Evolutionary conservation across 805 yeast genomes (phyloP).

Genomic region (Candida nemodendra): DNA sequence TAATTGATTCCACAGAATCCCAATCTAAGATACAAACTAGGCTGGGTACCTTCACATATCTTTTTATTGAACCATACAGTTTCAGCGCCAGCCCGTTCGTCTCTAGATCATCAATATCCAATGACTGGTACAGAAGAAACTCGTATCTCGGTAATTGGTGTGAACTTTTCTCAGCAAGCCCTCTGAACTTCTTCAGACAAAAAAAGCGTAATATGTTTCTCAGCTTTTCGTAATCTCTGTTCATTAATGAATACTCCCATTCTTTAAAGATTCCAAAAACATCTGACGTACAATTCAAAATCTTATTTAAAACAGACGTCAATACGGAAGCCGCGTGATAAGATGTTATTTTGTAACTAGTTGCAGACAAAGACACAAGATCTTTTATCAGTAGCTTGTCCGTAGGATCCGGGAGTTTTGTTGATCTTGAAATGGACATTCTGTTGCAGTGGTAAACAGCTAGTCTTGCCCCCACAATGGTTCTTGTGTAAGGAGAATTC

Average conservation of each 20-base stretch:
- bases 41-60: constrained; percentile 46
- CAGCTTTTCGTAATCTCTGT: constrained; percentile 51
- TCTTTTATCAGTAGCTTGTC: constrained; percentile 66
- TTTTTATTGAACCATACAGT: constrained; percentile 43
- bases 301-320: constrained; percentile 64
- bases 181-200: constrained; percentile 53
- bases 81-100: constrained; percentile 55
- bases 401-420: constrained; percentile 63
- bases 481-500: constrained; percentile 71
- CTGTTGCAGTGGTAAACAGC: constrained; percentile 75
- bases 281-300: constrained; percentile 53
- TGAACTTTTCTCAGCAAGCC: constrained; percentile 57
- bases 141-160: constrained; percentile 48
- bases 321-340: constrained; percentile 67
- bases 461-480: constrained; percentile 71
- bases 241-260: constrained; percentile 44
- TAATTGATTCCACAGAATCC: constrained; percentile 41
- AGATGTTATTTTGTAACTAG: constrained; percentile 69
- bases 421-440: constrained; percentile 66
- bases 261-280: constrained; percentile 49
- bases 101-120: constrained; percentile 53
- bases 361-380: constrained; percentile 60
- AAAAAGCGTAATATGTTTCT: constrained; percentile 65
- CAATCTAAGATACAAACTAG: constrained; percentile 52
- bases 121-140: constrained; percentile 50